Evolutionary conservation across 2,329 filamentous ascomycete species (phyloP), one percentile per base, ranked within the genome.

Genomic region (Fusarium buxicola): DNA sequence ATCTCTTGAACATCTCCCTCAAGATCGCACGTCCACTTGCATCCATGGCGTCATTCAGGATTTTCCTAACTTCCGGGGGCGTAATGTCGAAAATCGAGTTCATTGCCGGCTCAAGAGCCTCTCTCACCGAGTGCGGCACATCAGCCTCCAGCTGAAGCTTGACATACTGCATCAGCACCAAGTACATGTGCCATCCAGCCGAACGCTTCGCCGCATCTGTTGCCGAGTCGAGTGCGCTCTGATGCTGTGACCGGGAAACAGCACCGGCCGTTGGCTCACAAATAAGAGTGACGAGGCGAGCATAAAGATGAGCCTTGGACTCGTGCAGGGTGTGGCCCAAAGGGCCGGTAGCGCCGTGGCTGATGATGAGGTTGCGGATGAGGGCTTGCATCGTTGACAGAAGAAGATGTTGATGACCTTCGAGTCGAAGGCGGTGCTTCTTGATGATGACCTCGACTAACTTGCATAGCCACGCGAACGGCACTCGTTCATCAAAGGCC

Each of bases 371-470:
- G 31, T 80, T 79, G 18, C 76, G 75, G 31, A 89, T 79, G n/a
- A 89, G 81, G 4, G 81, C 75, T 65, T 87, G 83, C 55, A 89
- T 75, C 3, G 80, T 75, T 31, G 80, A 74, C 41, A 87, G 74
- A 6, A 89, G 77, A 39, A 89, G 75, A 68, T 88, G 86, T 66
- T 86, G 86, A 60, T 87, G 86, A 2, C 86, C 86, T 65, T 88
- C 83, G 2, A 89, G 77, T 9, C 87, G 85, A 38, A 86, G 78
- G 5, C 87, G 79, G 72, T 89, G 85, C 43, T 85, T 84, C 69
- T 82, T 82, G 69, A 89, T 82, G 32, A 89, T 75, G 18, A 79
- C 75, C 51, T 86, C 84, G 16, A 86, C 75, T 8, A 89, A 76
- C 49, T 79, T 81, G 75, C 82, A 87, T 13, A 85, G 74, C 69